These are phyloP conservation scores for Yarrowia sp. DNA, from an alignment of 805 yeast genomes.

Conservation along the genomic window DNA sequence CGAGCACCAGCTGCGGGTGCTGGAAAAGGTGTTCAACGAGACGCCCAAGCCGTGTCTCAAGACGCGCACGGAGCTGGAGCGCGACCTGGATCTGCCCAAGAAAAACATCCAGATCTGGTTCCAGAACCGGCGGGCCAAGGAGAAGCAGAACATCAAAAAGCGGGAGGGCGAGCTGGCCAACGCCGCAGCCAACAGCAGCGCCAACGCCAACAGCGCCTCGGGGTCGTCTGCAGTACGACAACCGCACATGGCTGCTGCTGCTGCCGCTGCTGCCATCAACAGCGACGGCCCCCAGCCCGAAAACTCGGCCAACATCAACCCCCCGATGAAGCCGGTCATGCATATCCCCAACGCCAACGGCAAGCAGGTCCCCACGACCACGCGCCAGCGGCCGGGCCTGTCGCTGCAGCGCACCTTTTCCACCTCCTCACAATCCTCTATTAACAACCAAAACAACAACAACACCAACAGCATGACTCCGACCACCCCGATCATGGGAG, in stretches of 20 bases:
- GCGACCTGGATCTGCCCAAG: slow-evolving; percentile 76
- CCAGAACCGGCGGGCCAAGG: slow-evolving; percentile 73
- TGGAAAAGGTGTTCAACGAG: slow-evolving; percentile 71
- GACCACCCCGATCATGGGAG: slow-evolving; percentile 13
- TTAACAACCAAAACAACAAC: not conserved
- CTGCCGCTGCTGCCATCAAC: slow-evolving; percentile 33
- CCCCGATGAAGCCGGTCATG: slow-evolving; percentile 20
- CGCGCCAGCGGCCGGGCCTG: slow-evolving; percentile 12
- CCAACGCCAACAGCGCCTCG: not conserved
- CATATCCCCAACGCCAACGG: slow-evolving; percentile 39
- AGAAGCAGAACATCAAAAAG: slow-evolving; percentile 61
- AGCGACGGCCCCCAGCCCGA: slow-evolving; percentile 10
- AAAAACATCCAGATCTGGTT: slow-evolving; percentile 94
- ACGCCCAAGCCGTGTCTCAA: slow-evolving; percentile 80
- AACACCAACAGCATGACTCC: not conserved
- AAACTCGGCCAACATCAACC: not conserved
- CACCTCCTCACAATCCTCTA: not conserved
- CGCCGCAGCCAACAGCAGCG: slow-evolving; percentile 2
- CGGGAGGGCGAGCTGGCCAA: slow-evolving; percentile 46
- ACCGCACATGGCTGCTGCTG: slow-evolving; percentile 34
- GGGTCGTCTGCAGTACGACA: slow-evolving; percentile 38
- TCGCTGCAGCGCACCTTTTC: slow-evolving; percentile 28
- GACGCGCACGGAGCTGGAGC: slow-evolving; percentile 71
- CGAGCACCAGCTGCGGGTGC: slow-evolving; percentile 55
- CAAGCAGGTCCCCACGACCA: slow-evolving; percentile 37